Percentiles rank a stretch among this genome's conserved stretches.
These are phyloP conservation scores for Chenopodium berlandieri DNA, from an alignment of 148 eudicot species.

Conservation along the genomic window DNA sequence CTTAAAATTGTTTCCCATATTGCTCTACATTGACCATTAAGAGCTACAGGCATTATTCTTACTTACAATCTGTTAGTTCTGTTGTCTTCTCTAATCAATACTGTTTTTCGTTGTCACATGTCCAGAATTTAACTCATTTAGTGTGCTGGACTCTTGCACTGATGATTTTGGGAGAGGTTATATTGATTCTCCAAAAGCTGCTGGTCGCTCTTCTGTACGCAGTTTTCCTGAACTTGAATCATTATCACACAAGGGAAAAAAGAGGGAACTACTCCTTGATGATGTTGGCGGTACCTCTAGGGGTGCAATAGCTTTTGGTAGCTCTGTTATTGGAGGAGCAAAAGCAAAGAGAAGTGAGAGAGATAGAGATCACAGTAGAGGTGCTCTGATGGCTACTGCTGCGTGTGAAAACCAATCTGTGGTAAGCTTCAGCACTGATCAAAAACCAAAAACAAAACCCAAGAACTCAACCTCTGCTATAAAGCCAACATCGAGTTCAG, in stretches of 20 bases:
- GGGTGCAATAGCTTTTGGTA: slow-evolving; percentile 22
- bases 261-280: slow-evolving; percentile 34
- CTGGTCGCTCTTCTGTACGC: slow-evolving; percentile 23
- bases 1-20: background rate
- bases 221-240: slow-evolving; percentile 28
- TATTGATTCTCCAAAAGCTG: slow-evolving; percentile 29
- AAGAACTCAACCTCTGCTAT: slow-evolving; percentile 21
- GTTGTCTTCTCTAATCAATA: background rate
- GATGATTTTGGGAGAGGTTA: slow-evolving; percentile 28
- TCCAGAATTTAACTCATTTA: slow-evolving; percentile 27
- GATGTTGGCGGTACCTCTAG: slow-evolving; percentile 36
- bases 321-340: slow-evolving; percentile 15
- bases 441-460: slow-evolving; percentile 26
- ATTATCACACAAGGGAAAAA: slow-evolving; percentile 23
- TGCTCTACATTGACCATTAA: background rate
- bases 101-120: background rate
- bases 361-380: slow-evolving; percentile 29
- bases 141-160: slow-evolving; percentile 31
- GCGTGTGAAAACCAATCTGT: slow-evolving; percentile 20
- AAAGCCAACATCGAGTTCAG: slow-evolving; percentile 15
- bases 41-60: background rate
- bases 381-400: slow-evolving; percentile 11
- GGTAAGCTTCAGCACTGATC: slow-evolving; percentile 26
- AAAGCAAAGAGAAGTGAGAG: slow-evolving; percentile 40
- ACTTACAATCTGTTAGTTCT: background rate